Base-by-base conservation (phyloP, 2,329 filamentous ascomycete species). In the Arthrinium puccinioides region DNA sequence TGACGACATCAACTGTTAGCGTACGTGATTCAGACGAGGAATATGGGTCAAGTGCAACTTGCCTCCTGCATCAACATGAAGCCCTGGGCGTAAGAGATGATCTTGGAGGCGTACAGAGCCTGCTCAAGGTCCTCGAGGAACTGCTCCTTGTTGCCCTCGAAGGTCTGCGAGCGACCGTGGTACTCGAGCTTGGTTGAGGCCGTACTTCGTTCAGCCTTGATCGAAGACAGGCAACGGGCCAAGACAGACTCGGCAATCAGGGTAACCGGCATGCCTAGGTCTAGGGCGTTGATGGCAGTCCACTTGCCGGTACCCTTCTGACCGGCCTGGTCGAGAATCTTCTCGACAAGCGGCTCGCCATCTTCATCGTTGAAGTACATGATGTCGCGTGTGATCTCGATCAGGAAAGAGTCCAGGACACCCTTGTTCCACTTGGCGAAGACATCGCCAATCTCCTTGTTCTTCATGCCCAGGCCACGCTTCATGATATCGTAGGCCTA, bases 291-390 rank as follows among this genome's bases (percentile, higher is more conserved):
- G 72, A 98, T 94, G 59, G 92, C 90, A 51, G 92, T 98, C 92
- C 92, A 98, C 79, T 98, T 97, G 71, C 92, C 92, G 54, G 92
- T 97, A 71, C 92, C 92, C 77, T 98, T 98, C 76, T 98, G 92
- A 54, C 92, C 92, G 58, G 92, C 92, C 70, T 90, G 84, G 74
- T 98, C 92, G 49, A 97, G 78, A 55, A 98, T 97, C 83, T 97
- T 98, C 80, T 98, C 92, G 44, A 98, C 84, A 42, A 98, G 83
- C 33, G 92, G 74, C 44, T 75, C 81, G 58, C 85, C 87, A 56
- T 97, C 90, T 36, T 94, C 89, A 56, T 98, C 92, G 67, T 94
- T 94, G 81, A 76, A 97, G 76, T 94, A 92, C 74, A 98, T 86
- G 65, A 98, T 94, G 63, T 98, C 92, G 50, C 88, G 87, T 60